Evolutionary conservation across 148 eudicot species (phyloP).

Genomic region (Hydrangea macrophylla): DNA sequence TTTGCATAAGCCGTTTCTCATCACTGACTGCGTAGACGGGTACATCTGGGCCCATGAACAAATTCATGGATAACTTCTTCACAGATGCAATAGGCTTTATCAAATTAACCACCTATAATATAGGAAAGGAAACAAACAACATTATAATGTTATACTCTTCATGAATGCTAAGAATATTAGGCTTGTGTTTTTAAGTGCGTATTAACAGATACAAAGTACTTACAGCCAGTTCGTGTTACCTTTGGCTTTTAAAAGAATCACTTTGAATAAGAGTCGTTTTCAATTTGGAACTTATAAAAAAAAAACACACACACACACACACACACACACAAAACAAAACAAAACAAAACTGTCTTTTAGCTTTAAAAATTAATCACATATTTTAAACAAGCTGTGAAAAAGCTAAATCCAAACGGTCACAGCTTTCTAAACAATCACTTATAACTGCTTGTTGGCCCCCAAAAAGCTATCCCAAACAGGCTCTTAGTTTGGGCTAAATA

Average conservation of each 20-base stretch:
- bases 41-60: slow-evolving; percentile 59
- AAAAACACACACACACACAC: too few species aligned
- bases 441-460: too few species aligned
- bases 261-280: too few species aligned
- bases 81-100: slow-evolving; percentile 82
- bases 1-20: slow-evolving; percentile 81
- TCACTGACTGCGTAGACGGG: slow-evolving; percentile 74
- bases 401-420: too few species aligned
- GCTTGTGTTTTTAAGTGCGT: neutral
- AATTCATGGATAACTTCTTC: slow-evolving; percentile 65
- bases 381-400: too few species aligned
- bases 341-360: too few species aligned
- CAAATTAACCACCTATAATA: slow-evolving; percentile 51
- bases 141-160: neutral
- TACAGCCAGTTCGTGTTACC: neutral
- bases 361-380: too few species aligned
- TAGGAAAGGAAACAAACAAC: neutral
- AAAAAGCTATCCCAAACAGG: too few species aligned
- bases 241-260: too few species aligned
- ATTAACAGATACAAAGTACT: neutral
- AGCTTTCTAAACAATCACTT: too few species aligned
- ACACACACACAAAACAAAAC: too few species aligned
- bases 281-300: too few species aligned
- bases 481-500: slow-evolving; percentile 13
- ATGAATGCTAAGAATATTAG: neutral